Evolutionary conservation across 2,329 filamentous ascomycete species (phyloP), one percentile per base, ranked within the genome.

Genomic region (Cytospora piceae): DNA sequence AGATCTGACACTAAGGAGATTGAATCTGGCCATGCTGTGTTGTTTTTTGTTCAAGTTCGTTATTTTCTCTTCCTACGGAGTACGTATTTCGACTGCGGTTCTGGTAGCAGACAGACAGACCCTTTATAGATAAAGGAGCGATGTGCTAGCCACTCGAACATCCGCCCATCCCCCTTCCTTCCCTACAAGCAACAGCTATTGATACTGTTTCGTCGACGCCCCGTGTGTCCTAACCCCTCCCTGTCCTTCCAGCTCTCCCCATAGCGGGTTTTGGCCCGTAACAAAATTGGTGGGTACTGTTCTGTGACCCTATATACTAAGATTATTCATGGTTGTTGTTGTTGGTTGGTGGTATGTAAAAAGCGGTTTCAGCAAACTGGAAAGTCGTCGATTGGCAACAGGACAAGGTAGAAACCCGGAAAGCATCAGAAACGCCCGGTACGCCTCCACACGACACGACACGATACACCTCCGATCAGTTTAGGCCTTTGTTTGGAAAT

Each of bases 381-480:
- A n/a, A 46, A 46, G n/a, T 46, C 42, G 42, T 46, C 8, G 42
- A 46, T 39, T 56, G 60, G 51, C 37, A 39, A 54, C 59, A 57
- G 46, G 60, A 53, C 34, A 37, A 57, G 55, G 55, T 51, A 51
- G 31, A 31, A 15, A 39, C 39, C 56, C 60, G 39, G 55, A 63
- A 54, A 46, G 42, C 42, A 46, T 42, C 53, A 51, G 29, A 51
- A 57, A 56, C 39, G 39, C 53, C 53, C 42, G 37, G 27, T 42
- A 57, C 60, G 53, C 52, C 61, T 55, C 56, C 46, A 55, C 54
- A 51, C 22, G 52, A 34, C 22, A 46, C 27, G 37, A 39, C 5
- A 39, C 37, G 14, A 39, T 39, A 39, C 29, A 75, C 69, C 72
- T 80, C 74, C 74, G 58, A 80, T 83, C 37, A 73, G 14, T 39